These are phyloP conservation scores for Malus orientalis DNA, from an alignment of 306 rosid species.

Conservation along the genomic window DNA sequence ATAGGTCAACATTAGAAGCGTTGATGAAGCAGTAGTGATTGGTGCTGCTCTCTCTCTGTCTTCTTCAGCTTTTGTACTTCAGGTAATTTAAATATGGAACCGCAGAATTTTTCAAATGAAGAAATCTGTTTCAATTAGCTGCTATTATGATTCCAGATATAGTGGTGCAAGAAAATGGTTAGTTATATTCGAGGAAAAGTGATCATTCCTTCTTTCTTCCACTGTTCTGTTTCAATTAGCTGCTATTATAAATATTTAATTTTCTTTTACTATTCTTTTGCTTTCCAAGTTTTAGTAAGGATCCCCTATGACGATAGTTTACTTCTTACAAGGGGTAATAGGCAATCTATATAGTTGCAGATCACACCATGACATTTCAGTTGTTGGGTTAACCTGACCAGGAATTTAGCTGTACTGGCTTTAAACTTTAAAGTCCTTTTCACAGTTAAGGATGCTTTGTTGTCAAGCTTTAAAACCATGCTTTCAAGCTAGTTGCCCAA, in stretches of 20 bases:
- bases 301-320: background rate
- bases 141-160: background rate
- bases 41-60: slow-evolving; percentile 98
- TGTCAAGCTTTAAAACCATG: background rate
- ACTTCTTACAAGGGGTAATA: background rate
- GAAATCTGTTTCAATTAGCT: background rate
- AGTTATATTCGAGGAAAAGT: background rate
- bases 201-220: background rate
- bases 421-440: background rate
- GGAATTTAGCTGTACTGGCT: background rate
- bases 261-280: background rate
- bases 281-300: background rate
- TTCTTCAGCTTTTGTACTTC: slow-evolving; percentile 97
- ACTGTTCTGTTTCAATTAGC: too few relatives aligned
- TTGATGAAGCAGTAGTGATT: slow-evolving; percentile 95
- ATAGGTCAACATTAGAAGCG: slow-evolving; percentile 95
- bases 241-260: too few relatives aligned
- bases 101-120: background rate
- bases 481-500: background rate
- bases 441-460: background rate
- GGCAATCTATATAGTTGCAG: background rate
- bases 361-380: background rate
- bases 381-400: background rate
- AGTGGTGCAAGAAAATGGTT: background rate
- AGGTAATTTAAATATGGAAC: slow-evolving; percentile 46